A percentile compares a stretch with the other conserved stretches of the same genome.
Evolutionary conservation across 2,329 filamentous ascomycete genomes (phyloP).

Genomic region (Trichoderma koningiopsis): DNA sequence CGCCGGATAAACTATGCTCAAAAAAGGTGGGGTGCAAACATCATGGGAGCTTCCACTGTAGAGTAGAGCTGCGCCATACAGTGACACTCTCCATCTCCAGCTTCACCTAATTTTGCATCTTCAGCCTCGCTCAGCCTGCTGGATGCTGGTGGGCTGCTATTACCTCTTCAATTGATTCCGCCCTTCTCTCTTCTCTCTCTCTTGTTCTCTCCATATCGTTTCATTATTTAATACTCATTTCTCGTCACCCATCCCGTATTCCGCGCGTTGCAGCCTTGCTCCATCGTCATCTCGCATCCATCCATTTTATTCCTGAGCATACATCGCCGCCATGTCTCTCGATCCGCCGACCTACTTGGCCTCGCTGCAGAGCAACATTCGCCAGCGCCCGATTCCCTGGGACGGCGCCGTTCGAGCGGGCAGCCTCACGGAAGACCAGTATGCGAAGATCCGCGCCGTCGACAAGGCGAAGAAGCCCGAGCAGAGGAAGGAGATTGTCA

Average conservation of each 20-base stretch:
- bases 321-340: conserved; percentile 71
- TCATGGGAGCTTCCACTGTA: conserved; percentile 27
- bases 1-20: conserved; percentile 19
- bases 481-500: conserved; percentile 79
- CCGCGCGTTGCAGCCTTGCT: conserved; percentile 26
- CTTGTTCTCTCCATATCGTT: background rate
- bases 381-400: conserved; percentile 94
- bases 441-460: conserved; percentile 93
- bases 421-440: conserved; percentile 89
- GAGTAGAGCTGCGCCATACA: conserved; percentile 16
- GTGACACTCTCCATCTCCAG: conserved; percentile 26
- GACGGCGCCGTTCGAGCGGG: conserved; percentile 92
- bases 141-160: conserved; percentile 23
- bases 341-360: conserved; percentile 83
- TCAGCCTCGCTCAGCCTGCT: conserved; percentile 24
- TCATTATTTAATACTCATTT: background rate
- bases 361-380: conserved; percentile 95
- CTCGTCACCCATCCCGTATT: conserved; percentile 10
- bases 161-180: conserved; percentile 25
- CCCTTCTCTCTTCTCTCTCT: background rate
- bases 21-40: conserved; percentile 22
- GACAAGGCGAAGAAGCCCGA: conserved; percentile 91
- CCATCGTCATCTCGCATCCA: conserved; percentile 28
- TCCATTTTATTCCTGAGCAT: background rate
- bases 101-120: conserved; percentile 13